Evolutionary conservation across 108 stramenopile species (phyloP), one percentile per base, ranked within the genome.

Genomic region (Nitzschia sp.): DNA sequence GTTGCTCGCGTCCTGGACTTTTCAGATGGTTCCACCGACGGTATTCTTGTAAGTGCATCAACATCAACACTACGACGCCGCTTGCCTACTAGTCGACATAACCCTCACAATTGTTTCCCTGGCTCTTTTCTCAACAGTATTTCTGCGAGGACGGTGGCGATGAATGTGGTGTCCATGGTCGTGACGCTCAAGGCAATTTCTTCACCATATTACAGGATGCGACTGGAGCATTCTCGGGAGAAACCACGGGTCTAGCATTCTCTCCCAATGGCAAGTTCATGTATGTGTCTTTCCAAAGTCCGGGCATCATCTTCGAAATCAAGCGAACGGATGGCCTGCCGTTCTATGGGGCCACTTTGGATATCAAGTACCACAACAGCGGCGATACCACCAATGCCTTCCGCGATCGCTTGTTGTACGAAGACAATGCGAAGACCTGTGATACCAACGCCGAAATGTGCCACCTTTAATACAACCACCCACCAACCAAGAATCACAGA

Each of bases 211-310:
- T 30, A 72, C 81, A 21, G 26, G 49, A 51, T 19, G 49, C 49
- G 18, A 59, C 59, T 25, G 72, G 42, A 3, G 3, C 70, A 46
- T 33, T 51, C 4, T 28, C 32, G 2, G 80, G 64, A 29, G 83
- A 86, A 34, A 83, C 84, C 15, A 72, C 76, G 6, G 88, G 88
- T 3, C 31, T 85, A 5, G 81, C 85, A 18, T 82, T 85, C 60
- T 79, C 72, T 58, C 83, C 83, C 0, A 79, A 84, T 57, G 65
- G 58, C 29, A 82, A 17, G 0, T 63, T 46, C 49, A 79, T 89
- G 71, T 86, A 82, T 67, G 68, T 82, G n/a, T 72, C 81, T 29
- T 80, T 68, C 46, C 88, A 89, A 57, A 42, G 65, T 21, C n/a
- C 25, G 46, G 80, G 80, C 24, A 21, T 71, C 3, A 29, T 86